A percentile compares a stretch with the other conserved stretches of the same genome.
Evolutionary conservation across 106 monocot species (phyloP).

Genomic region (Platanthera zijinensis): DNA sequence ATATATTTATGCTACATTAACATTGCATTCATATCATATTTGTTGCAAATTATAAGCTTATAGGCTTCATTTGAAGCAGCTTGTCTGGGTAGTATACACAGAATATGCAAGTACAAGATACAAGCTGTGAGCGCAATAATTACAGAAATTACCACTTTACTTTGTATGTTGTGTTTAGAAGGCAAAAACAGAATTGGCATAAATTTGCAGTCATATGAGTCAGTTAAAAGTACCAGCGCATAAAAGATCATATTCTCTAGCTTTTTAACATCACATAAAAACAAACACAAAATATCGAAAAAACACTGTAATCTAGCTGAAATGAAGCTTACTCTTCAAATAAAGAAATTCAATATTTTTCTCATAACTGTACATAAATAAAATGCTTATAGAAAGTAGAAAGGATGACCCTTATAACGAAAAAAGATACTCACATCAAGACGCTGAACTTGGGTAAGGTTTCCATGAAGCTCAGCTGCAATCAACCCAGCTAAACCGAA

Average conservation of each 20-base stretch:
- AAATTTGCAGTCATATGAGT: not conserved
- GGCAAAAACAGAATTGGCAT: not conserved
- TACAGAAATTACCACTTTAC: not conserved
- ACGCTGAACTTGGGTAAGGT: constrained; percentile 93
- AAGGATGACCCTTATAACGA: not conserved
- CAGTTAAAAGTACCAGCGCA: not conserved
- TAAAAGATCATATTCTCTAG: not conserved
- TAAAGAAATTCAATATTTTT: not conserved
- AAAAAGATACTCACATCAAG: constrained; percentile 71
- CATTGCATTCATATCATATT: too few species aligned
- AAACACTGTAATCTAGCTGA: not conserved
- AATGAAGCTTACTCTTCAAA: not conserved
- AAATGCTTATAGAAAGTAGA: not conserved
- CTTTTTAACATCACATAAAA: not conserved
- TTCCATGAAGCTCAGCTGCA: constrained; percentile 98
- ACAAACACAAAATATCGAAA: not conserved
- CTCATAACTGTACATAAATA: not conserved
- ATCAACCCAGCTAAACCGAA: constrained; percentile 87
- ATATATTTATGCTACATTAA: too few species aligned
- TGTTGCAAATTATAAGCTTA: too few species aligned
- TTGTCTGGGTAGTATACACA: not conserved
- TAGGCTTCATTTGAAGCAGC: too few species aligned
- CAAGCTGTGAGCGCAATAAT: not conserved
- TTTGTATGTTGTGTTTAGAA: not conserved
- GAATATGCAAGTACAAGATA: not conserved